Percentiles rank a stretch among this genome's conserved stretches.
These are phyloP conservation scores for Eimeria praecox DNA, from an alignment of 169 alveolate genomes.

Conservation along the genomic window DNA sequence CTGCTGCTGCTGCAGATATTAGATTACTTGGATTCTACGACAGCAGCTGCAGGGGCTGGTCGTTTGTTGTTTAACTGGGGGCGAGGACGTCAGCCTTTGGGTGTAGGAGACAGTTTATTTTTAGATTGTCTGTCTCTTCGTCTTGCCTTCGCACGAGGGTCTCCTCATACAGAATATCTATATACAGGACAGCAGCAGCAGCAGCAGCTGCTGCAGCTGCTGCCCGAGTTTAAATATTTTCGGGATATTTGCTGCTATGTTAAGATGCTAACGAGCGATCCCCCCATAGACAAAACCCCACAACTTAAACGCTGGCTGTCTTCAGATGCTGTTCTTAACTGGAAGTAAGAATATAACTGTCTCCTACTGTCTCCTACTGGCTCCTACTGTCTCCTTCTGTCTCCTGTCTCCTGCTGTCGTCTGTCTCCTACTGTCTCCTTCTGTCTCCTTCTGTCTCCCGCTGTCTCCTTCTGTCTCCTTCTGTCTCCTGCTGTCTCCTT, in stretches of 20 bases:
- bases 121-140: constrained; percentile 28
- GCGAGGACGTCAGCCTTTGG: constrained; percentile 18
- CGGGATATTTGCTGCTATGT: constrained; percentile 82
- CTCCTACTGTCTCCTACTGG: neutral
- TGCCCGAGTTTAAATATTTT: constrained; percentile 81
- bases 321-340: constrained; percentile 51
- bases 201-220: constrained; percentile 78
- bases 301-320: constrained; percentile 29
- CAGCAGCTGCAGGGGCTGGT: neutral
- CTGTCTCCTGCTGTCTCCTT: neutral
- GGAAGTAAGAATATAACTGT: neutral
- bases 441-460: neutral
- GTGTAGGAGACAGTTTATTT: constrained; percentile 36
- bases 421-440: neutral
- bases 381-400: neutral
- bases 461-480: neutral
- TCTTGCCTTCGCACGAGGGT: constrained; percentile 42
- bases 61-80: constrained; percentile 36
- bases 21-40: constrained; percentile 53
- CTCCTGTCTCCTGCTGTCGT: neutral
- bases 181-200: constrained; percentile 10
- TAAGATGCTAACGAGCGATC: constrained; percentile 78
- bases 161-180: neutral
- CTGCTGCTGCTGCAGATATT: constrained; percentile 29
- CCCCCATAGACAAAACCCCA: constrained; percentile 50